phyloP scores from a whole-genome alignment of 371 early-diverging fungal genomes.

The Gilbertella persicaria region DNA sequence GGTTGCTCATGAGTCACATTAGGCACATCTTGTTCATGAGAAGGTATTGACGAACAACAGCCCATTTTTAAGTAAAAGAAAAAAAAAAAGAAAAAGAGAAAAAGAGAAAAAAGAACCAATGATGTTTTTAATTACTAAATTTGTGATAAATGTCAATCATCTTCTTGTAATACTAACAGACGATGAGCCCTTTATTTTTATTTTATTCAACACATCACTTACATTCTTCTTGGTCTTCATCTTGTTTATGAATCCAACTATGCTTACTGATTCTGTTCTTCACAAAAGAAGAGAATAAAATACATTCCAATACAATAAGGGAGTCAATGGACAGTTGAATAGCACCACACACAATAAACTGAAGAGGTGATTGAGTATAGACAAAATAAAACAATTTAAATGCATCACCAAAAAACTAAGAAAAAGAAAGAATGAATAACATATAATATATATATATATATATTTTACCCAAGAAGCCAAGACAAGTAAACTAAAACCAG shows the following conservation, averaged over 20 bases:
- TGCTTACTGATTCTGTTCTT: constrained; percentile 12
- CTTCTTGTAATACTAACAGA: no score
- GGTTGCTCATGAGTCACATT: background rate
- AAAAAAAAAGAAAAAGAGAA: constrained; percentile 3
- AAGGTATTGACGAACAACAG: constrained; percentile 19
- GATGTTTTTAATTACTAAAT: constrained; percentile 1
- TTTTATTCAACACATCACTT: constrained; percentile 4
- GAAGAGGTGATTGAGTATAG: constrained; percentile 57
- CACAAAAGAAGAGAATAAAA: constrained; percentile 44
- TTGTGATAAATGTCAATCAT: background rate
- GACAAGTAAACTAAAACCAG: constrained; percentile 53
- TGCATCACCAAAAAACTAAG: constrained; percentile 61
- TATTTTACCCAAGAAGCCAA: constrained; percentile 42
- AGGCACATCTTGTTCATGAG: constrained; percentile 6
- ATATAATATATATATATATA: background rate
- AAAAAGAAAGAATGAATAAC: background rate
- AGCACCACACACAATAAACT: constrained; percentile 64
- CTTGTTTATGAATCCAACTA: constrained; percentile 2
- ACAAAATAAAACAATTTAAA: constrained; percentile 68
- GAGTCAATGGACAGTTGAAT: constrained; percentile 64
- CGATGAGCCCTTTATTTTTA: background rate
- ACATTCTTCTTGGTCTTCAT: constrained; percentile 9
- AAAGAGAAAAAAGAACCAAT: background rate
- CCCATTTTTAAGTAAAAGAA: constrained; percentile 4
- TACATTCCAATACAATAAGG: constrained; percentile 54